Evolutionary conservation across 306 rosid species (phyloP).

Genomic region (Rosa multiflora): DNA sequence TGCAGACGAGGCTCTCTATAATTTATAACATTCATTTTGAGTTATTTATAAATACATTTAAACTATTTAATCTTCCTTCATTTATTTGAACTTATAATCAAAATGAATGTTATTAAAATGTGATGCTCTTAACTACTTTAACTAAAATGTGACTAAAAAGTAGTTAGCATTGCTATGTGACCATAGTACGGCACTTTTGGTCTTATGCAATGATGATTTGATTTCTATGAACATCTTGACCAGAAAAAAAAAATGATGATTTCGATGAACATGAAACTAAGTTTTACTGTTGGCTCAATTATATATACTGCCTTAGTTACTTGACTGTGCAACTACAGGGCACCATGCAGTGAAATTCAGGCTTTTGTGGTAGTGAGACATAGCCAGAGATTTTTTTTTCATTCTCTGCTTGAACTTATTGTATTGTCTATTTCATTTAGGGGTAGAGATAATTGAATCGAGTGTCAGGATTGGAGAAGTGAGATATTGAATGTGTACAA

Average conservation of each 20-base stretch:
- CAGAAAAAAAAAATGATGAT: too few relatives aligned
- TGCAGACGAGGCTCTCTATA: too few relatives aligned
- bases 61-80: too few relatives aligned
- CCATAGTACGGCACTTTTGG: not conserved
- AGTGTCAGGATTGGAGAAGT: slow-evolving; percentile 24
- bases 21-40: too few relatives aligned
- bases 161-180: too few relatives aligned
- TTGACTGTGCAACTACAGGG: not conserved
- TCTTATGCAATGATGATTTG: not conserved
- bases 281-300: too few relatives aligned
- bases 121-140: too few relatives aligned
- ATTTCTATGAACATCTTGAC: too few relatives aligned
- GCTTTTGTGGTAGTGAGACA: not conserved
- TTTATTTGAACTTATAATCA: too few relatives aligned
- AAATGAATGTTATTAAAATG: too few relatives aligned
- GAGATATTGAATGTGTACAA: not conserved
- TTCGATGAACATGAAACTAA: not conserved
- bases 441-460: slow-evolving; percentile 4
- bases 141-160: too few relatives aligned
- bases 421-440: not conserved
- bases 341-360: not conserved
- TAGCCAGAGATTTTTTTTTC: not conserved
- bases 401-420: not conserved
- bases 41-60: too few relatives aligned
- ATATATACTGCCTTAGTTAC: not conserved